Evolutionary conservation across 2,329 filamentous ascomycete genomes (phyloP).

Genomic region (Exophiala sideris): DNA sequence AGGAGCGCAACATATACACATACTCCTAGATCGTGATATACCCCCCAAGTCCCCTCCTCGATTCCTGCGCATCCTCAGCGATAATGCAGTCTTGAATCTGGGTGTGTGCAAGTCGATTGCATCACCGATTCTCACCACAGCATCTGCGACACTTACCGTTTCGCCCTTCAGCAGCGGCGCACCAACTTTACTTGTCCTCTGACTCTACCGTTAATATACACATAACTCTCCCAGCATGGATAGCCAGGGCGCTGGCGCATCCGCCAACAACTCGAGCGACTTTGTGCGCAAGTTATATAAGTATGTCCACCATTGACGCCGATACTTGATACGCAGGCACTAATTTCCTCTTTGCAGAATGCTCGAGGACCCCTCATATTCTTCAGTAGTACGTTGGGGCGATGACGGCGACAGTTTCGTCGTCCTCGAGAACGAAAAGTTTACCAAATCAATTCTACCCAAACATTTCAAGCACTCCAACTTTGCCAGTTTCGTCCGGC

Average conservation of each 20-base stretch:
- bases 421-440: conserved; percentile 97
- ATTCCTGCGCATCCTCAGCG: conserved; percentile 7
- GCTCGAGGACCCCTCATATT: conserved; percentile 91
- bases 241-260: conserved; percentile 34
- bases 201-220: background rate
- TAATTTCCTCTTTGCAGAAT: conserved; percentile 57
- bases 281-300: conserved; percentile 99
- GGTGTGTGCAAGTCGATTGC: conserved; percentile 17
- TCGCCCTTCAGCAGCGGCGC: too few relatives aligned
- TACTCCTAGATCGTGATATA: background rate
- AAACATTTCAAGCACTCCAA: conserved; percentile 99
- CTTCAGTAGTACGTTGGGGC: conserved; percentile 91
- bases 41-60: background rate
- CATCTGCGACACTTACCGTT: background rate
- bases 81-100: conserved; percentile 10
- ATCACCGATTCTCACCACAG: conserved; percentile 7
- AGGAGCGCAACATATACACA: too few relatives aligned
- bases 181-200: background rate
- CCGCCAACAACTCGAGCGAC: conserved; percentile 84
- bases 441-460: conserved; percentile 92
- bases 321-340: conserved; percentile 6
- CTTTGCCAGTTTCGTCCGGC: conserved; percentile 93
- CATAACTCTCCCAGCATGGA: conserved; percentile 12
- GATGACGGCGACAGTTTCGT: conserved; percentile 95
- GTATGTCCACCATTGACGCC: conserved; percentile 53